These are phyloP conservation scores for Penicillium capsulatum DNA, from an alignment of 2,329 filamentous ascomycete genomes.

Conservation along the genomic window DNA sequence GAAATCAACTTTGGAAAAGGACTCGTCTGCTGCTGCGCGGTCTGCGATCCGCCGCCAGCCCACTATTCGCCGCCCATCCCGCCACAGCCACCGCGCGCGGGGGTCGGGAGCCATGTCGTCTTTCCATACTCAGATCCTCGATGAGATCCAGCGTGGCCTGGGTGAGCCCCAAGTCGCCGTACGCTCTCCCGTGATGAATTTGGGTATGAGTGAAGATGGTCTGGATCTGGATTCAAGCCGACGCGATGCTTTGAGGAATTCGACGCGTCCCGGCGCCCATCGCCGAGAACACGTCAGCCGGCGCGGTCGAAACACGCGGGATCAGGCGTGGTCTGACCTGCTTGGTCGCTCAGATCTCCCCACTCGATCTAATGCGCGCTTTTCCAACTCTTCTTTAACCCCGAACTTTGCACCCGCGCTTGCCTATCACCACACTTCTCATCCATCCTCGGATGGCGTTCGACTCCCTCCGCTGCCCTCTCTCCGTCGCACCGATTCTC, in stretches of 20 bases:
- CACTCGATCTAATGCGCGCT: not conserved
- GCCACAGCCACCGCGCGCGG: conserved; percentile 27
- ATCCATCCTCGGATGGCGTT: conserved; percentile 17
- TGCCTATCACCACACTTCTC: conserved; percentile 26
- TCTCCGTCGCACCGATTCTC: conserved; percentile 22
- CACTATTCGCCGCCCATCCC: conserved; percentile 33
- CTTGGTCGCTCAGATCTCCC: conserved; percentile 21
- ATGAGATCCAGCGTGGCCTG: conserved; percentile 32
- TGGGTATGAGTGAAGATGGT: conserved; percentile 27
- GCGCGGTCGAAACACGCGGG: conserved; percentile 21
- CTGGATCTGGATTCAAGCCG: conserved; percentile 29
- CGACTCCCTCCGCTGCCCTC: conserved; percentile 26
- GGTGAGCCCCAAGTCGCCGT: conserved; percentile 20
- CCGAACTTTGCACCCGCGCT: conserved; percentile 45
- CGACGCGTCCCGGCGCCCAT: conserved; percentile 5
- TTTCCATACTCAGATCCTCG: conserved; percentile 27
- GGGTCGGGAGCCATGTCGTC: conserved; percentile 28
- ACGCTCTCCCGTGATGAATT: conserved; percentile 26
- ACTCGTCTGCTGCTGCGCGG: conserved; percentile 51
- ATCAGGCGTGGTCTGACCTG: conserved; percentile 29
- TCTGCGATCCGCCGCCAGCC: conserved; percentile 56
- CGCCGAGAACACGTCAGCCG: conserved; percentile 6
- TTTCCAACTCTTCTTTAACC: conserved; percentile 29
- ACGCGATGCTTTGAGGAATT: conserved; percentile 25
- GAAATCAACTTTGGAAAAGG: conserved; percentile 47